Conservation (phyloP, 2,329 filamentous ascomycete species). For the Colletotrichum brevisporum region DNA sequence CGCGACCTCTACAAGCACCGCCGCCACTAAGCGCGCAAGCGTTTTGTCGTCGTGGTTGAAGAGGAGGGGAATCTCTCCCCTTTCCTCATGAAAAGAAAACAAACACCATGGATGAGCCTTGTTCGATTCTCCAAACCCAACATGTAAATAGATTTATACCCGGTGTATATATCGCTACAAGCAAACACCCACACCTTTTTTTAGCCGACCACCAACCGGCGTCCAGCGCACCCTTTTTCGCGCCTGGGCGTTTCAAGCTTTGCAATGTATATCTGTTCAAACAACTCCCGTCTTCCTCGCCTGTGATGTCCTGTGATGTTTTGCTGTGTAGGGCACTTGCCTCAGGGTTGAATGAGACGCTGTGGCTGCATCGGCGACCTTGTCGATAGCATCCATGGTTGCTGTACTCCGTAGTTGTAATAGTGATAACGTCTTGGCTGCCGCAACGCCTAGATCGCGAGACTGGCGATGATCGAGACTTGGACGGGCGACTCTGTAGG, state of each 20-base stretch:
- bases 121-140: conserved; percentile 28
- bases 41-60: background rate
- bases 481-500: too few relatives aligned
- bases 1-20: conserved; percentile 28
- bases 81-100: background rate
- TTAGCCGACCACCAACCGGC: conserved; percentile 23
- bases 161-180: conserved; percentile 38
- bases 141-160: conserved; percentile 40
- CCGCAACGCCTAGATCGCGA: too few relatives aligned
- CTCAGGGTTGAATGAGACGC: too few relatives aligned
- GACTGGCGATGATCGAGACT: too few relatives aligned
- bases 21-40: conserved; percentile 27
- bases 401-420: too few relatives aligned
- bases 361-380: too few relatives aligned
- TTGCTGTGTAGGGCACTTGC: background rate
- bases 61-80: background rate
- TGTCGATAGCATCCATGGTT: too few relatives aligned
- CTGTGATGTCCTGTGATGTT: background rate
- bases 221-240: conserved; percentile 26
- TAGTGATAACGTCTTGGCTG: too few relatives aligned
- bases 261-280: conserved; percentile 35
- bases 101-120: conserved; percentile 23
- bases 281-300: background rate
- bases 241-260: conserved; percentile 25
- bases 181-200: conserved; percentile 20